Evolutionary conservation across 345 rosid genomes (phyloP), one percentile per base, ranked within the genome.

Genomic region (Rhodamnia rubescens): DNA sequence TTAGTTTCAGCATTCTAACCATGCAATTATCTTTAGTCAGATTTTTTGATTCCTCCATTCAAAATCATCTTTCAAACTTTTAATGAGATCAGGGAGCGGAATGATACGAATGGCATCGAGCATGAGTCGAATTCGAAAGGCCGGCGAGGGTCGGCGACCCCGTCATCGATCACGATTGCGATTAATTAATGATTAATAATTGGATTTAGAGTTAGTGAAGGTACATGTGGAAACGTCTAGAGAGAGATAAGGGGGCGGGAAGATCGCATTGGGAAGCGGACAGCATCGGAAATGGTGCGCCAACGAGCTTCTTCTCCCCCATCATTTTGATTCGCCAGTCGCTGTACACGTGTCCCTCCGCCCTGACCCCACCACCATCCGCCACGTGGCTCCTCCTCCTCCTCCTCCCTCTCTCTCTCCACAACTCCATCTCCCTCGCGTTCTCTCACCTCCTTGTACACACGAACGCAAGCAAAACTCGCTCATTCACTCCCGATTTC

Each of bases 241-340:
- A 78, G 80, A 87, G 52, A 69, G 81, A 88, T 21, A 50, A 21
- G 40, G 36, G 11, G 11, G 87, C 88, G 86, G 83, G 61, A 87
- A 88, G 83, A 20, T 83, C 91, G 98, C 96, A 93, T 89, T 52
- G 87, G 91, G 96, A 95, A 93, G 82, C 96, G 98, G 97, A 88
- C 95, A 90, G 87, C 87, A 16, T 53, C 36, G 26, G 80, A 18
- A 36, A 69, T 4, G 80, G 47, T 69, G 80, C 14, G 13, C 8
- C 54, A 20, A 54, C 56, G 7, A 18, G 56, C 56, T 53, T 1
- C 53, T 13, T 13, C 24, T 16, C 9, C 56, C 40, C 40, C 22
- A 36, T 69, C 80, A 18, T 18, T 36, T 40, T 36, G 80, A 69
- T 69, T 20, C 80, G 47, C 80, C 24, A 44, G 13, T 10, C 26